Evolutionary conservation across 345 rosid genomes (phyloP), one percentile per base, ranked within the genome.

Genomic region (Crucihimalaya himalaica): DNA sequence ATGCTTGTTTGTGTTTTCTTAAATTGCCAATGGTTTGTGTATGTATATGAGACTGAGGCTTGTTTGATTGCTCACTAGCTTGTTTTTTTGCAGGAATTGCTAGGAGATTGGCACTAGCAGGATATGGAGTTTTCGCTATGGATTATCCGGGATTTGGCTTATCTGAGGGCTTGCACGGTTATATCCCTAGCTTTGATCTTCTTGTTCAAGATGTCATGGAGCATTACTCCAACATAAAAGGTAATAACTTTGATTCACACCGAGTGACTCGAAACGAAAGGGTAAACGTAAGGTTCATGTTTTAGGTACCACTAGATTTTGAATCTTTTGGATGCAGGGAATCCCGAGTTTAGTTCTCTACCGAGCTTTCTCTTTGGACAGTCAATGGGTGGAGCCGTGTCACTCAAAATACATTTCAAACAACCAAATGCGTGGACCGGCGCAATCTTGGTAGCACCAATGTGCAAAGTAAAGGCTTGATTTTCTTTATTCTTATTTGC

Each of bases 361-460:
- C 93, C 97, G 6, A 87, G 96, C 70, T 92, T 87, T 82, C 91
- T 95, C 61, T 90, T 88, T 79, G 99, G 98, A 9, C 74, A 95
- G 79, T 95, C 99, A 18, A 78, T 96, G 94, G 99, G 99, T 57
- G 99, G 99, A 81, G 99, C 98, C 2, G 94, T 96, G 37, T 89
- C 89, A 28, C 83, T 96, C 80, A 90, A 92, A 85, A 76, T 90
- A 77, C 98, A 90, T 77, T 73, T 90, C 50, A 92, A 90, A 72
- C 97, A 95, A 70, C 96, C 96, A 19, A 74, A 85, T 63, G 85
- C 88, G 4, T 95, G 98, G 97, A 86, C 74, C 31, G 99, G 99
- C 18, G 97, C 96, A 7, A 77, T 88, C 80, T 90, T 95, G 62
- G 94, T 83, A 31, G 98, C 99, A 32, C 97, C 99, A 0, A 95